Percentiles rank a stretch among this genome's conserved stretches.
phyloP scores from a whole-genome alignment of 495 filamentous ascomycete genomes.

The Penicillium dipodomyicola region DNA sequence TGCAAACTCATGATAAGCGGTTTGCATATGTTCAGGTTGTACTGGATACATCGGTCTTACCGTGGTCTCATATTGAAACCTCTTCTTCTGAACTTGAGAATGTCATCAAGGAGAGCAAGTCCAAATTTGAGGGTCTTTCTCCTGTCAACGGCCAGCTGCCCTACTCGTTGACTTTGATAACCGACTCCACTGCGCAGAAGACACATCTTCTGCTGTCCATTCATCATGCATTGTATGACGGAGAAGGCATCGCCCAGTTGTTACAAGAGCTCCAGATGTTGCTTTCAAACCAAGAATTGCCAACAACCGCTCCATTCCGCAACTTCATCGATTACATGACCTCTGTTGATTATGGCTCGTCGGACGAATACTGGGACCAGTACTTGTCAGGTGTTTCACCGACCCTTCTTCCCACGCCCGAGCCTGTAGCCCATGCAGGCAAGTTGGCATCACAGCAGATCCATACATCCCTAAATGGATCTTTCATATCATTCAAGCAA shows the following conservation, averaged over 20 bases:
- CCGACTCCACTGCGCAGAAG: conserved; percentile 13
- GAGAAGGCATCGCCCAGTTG: conserved; percentile 61
- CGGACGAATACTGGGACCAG: conserved; percentile 61
- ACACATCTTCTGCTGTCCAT: conserved; percentile 55
- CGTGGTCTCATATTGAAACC: conserved; percentile 23
- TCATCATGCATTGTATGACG: conserved; percentile 83
- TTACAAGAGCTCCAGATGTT: conserved; percentile 61
- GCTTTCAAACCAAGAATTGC: conserved; percentile 44
- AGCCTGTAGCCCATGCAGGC: conserved; percentile 8
- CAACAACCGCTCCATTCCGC: conserved; percentile 25
- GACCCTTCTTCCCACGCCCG: conserved; percentile 32
- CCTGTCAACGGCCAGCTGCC: conserved; percentile 28
- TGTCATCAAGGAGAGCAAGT: conserved; percentile 23
- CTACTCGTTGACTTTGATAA: conserved; percentile 29
- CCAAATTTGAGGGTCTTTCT: conserved; percentile 22
- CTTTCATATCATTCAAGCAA: conserved; percentile 47
- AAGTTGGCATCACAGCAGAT: conserved; percentile 22
- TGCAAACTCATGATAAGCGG: conserved; percentile 46
- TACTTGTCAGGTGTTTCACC: conserved; percentile 51
- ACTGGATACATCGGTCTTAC: conserved; percentile 28
- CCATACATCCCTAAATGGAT: conserved; percentile 17
- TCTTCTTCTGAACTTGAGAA: conserved; percentile 15
- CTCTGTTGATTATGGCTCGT: conserved; percentile 29
- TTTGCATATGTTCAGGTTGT: conserved; percentile 61
- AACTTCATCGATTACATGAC: conserved; percentile 49